Percentiles rank a stretch among this genome's conserved stretches.
Evolutionary conservation across 768 basidiomycete species (phyloP).

Genomic region (Podaxis pistillaris): DNA sequence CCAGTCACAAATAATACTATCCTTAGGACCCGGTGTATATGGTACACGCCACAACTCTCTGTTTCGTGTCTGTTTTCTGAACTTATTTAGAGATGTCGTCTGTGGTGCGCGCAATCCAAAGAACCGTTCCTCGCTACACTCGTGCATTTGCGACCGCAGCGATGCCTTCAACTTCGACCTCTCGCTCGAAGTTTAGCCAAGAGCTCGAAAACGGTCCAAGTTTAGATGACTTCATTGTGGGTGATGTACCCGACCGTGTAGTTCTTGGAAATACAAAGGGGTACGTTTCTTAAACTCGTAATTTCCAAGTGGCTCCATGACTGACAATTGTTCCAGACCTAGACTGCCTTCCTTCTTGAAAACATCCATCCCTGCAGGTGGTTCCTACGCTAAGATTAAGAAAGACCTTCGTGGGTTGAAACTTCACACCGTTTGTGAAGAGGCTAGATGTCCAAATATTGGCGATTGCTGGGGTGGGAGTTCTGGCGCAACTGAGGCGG

Average conservation of each 20-base stretch:
- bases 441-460: constrained; percentile 98
- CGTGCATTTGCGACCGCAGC: constrained; percentile 29
- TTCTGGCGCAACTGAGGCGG: constrained; percentile 58
- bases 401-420: constrained; percentile 89
- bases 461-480: constrained; percentile 99
- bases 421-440: constrained; percentile 97
- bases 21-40: neutral
- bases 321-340: constrained; percentile 46
- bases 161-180: constrained; percentile 28
- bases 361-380: constrained; percentile 87
- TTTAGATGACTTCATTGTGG: constrained; percentile 81
- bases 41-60: neutral
- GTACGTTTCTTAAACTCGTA: constrained; percentile 38
- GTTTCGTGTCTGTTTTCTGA: no score
- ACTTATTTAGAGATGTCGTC: constrained; percentile 17
- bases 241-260: constrained; percentile 53
- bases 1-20: constrained; percentile 1
- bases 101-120: constrained; percentile 17
- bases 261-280: constrained; percentile 69
- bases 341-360: constrained; percentile 87
- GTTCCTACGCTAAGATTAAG: constrained; percentile 90
- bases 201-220: constrained; percentile 65
- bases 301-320: neutral
- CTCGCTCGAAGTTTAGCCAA: constrained; percentile 43
- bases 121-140: constrained; percentile 12